Base-by-base conservation (phyloP, 805 yeast genomes). In the Cyberlindnera veronae region DNA sequence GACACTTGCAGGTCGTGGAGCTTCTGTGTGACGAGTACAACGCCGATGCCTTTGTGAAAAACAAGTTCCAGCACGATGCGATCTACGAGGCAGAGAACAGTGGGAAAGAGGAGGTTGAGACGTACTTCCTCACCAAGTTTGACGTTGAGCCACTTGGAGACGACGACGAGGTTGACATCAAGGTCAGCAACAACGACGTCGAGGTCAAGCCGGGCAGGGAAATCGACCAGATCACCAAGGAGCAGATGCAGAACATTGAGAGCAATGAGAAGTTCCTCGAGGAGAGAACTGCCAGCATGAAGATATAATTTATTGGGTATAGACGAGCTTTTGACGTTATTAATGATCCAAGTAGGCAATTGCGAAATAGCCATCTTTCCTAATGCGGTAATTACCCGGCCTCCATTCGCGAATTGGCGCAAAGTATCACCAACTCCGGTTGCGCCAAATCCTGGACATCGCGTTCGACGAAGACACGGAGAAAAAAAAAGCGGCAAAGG, bases 41-140 rank as follows among this genome's bases (percentile, higher is more conserved):
- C 5, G 95, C 89, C 1, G 96, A 91, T 60, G 90, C 95, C 7
- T 84, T 85, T 53, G 55, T 76, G 27, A 84, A 81, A 62, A 93
- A 93, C 64, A 56, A 66, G 10, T 76, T 81, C 36, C 84, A 79
- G 20, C 95, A 88, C 57, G 98, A 93, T 59, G 74, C 86, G 1
- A 80, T 91, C 42, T 90, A 68, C 58, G 97, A 90, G 61, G 96
- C 98, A 8, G 96, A 90, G 57, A 77, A 74, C 50, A 84, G 79
- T 51, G 79, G 77, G 35, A 76, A 82, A 54, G 82, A 77, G 44
- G 88, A 81, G 21, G 82, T 89, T 14, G 95, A 87, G 49, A 81
- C 77, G 29, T 90, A 79, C 67, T 76, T 87, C 57, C 68, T 90
- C 56, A 74, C 77, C 59, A 79, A 80, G 53, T 91, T 71, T 53